Base-by-base conservation (phyloP, 331 rosid genomes). In the Rosa hybrid region DNA sequence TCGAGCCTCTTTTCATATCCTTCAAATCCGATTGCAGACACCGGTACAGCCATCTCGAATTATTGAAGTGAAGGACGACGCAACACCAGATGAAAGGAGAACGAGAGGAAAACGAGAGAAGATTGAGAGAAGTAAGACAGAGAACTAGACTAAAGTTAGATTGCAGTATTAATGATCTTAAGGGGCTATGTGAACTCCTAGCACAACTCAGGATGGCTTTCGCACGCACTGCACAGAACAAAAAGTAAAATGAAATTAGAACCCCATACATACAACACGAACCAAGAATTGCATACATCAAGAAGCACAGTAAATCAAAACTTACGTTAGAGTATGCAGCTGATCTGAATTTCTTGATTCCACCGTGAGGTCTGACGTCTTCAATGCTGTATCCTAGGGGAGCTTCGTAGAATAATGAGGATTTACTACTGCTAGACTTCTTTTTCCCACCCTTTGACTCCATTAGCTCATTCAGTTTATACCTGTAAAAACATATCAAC, bases 251-350 rank as follows among this genome's bases (percentile, higher is more conserved):
- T 56, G 49, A 68, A 20, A 51, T 30, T 41, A 68, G 79, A 25
- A 49, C 78, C 59, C 20, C 70, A 64, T 54, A 21, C n/a, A 72
- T 50, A 57, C 41, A 76, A 12, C 20, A 12, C 2, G 72, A 63
- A 51, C 30, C 12, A 20, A n/a, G 17, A 44, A 56, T 8, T 5
- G 6, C 4, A 51, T 8, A 64, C 17, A 69, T 51, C 56, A 49
- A 59, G 13, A 12, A 45, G 53, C 7, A 65, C 1, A 12, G 5
- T 21, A 48, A 25, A 65, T 10, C 25, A 17, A 53, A 42, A 79
- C 90, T 80, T 68, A 94, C 98, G 97, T 95, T 93, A 82, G 99
- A 95, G 97, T 95, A 95, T 50, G 97, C 99, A 95, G 99, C 93
- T 11, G 99, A 89, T 95, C 93, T 81, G 97, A 89, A 95, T 50